Percentiles rank a stretch among this genome's conserved stretches.
phyloP scores from a whole-genome alignment of 202 grass and related monocot species.

The Panicum hallii region DNA sequence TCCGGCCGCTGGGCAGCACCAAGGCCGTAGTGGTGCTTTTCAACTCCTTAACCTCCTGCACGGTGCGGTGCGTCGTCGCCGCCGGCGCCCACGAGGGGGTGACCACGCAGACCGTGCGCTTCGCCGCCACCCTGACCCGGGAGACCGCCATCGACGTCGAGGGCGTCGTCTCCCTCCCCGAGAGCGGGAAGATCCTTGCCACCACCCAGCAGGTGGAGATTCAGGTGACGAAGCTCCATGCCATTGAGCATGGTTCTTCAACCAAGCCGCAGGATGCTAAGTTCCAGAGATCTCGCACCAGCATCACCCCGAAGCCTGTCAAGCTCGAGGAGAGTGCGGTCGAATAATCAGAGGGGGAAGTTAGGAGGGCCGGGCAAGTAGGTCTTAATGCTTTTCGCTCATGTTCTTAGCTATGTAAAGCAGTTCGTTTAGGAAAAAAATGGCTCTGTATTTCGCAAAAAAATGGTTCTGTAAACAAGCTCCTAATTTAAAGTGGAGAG shows the following conservation, averaged over 20 bases:
- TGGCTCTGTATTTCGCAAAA: not conserved
- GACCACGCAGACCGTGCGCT: slow-evolving; percentile 63
- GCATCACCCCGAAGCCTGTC: not conserved
- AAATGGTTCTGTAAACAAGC: not conserved
- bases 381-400: not conserved
- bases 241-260: not conserved
- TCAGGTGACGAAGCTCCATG: not conserved
- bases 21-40: slow-evolving; percentile 49
- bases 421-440: not conserved
- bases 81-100: slow-evolving; percentile 39
- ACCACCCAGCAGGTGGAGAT: slow-evolving; percentile 54
- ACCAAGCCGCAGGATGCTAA: not conserved
- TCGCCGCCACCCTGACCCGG: slow-evolving; percentile 50
- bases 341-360: not conserved
- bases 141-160: slow-evolving; percentile 62
- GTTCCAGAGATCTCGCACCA: not conserved
- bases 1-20: slow-evolving; percentile 56
- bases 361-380: not conserved
- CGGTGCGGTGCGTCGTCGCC: slow-evolving; percentile 53
- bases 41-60: slow-evolving; percentile 20
- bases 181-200: slow-evolving; percentile 20
- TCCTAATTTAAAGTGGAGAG: not conserved
- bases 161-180: slow-evolving; percentile 52
- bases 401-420: not conserved
- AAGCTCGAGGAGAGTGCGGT: not conserved